Evolutionary conservation across 108 stramenopile species (phyloP), one percentile per base, ranked within the genome.

Genomic region (Nannochloropsis granulata): DNA sequence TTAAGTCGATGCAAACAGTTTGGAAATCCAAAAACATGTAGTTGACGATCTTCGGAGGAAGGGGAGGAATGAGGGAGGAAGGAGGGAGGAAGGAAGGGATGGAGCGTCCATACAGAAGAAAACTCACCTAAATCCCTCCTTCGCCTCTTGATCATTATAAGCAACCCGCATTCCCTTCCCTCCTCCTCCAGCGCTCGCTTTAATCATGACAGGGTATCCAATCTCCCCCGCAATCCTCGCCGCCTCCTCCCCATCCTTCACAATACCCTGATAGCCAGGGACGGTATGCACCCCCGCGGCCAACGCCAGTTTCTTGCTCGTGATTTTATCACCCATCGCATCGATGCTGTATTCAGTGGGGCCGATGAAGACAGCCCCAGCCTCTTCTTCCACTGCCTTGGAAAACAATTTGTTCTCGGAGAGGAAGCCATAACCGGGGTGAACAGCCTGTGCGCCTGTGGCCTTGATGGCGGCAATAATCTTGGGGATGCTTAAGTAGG

Each of bases 91-190:
- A 34, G 34, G 34, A 5, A 34, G 34, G 34, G 5, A 79, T 79
- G 13, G 79, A 23, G 13, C 1, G 79, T 25, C 24, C 0, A 8
- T 23, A 13, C 23, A 23, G 12, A 23, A 19, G 16, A 23, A 23
- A 23, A 23, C 79, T 13, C 79, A 79, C 23, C 13, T 25, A n/a
- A 26, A 19, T 14, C 16, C 34, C 12, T 24, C 24, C 19, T 26
- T 43, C 7, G 81, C 34, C 42, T 24, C 24, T 13, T 16, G 19
- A 13, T 71, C 82, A 14, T 19, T 93, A 85, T 90, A 92, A 80
- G 96, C 96, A 25, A 98, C 92, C 44, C 98, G 92, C 98, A 99
- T 99, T 13, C 98, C 98, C 91, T 99, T 99, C 78, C 98, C 98
- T 12, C 98, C 98, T 0, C 98, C 98, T 23, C 98, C 98, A 34